Conservation (phyloP, 768 basidiomycete species). For the Collybiopsis confluens region DNA sequence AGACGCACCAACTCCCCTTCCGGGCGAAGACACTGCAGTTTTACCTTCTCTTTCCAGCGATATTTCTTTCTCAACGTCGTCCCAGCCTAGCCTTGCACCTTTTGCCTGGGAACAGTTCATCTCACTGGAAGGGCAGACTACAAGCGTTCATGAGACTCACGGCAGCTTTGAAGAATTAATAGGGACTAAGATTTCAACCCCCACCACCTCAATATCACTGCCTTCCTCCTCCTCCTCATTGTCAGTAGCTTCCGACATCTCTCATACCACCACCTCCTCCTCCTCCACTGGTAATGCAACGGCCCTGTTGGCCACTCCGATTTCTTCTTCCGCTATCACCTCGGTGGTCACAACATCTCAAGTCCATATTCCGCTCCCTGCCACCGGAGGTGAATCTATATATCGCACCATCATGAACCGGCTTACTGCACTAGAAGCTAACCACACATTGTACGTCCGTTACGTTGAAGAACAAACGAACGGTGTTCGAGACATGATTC, state of each 20-base stretch:
- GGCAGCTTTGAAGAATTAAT: background rate
- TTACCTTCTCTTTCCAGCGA: background rate
- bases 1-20: slow-evolving; percentile 18
- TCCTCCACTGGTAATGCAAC: background rate
- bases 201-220: too few relatives aligned
- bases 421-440: slow-evolving; percentile 77
- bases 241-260: too few relatives aligned
- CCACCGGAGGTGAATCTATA: slow-evolving; percentile 77
- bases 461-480: slow-evolving; percentile 90
- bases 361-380: slow-evolving; percentile 2
- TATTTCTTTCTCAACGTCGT: background rate
- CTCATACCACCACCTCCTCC: too few relatives aligned
- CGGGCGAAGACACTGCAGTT: background rate
- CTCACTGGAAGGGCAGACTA: background rate
- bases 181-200: too few relatives aligned
- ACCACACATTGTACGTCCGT: slow-evolving; percentile 76
- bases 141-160: background rate
- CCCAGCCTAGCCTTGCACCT: background rate
- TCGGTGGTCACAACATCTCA: slow-evolving; percentile 7
- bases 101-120: slow-evolving; percentile 2
- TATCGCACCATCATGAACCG: slow-evolving; percentile 97
- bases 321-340: slow-evolving; percentile 3
- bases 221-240: too few relatives aligned
- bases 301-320: background rate
- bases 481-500: slow-evolving; percentile 69